Conservation (phyloP, 2,329 filamentous ascomycete species). For the Talaromyces verruculosus region DNA sequence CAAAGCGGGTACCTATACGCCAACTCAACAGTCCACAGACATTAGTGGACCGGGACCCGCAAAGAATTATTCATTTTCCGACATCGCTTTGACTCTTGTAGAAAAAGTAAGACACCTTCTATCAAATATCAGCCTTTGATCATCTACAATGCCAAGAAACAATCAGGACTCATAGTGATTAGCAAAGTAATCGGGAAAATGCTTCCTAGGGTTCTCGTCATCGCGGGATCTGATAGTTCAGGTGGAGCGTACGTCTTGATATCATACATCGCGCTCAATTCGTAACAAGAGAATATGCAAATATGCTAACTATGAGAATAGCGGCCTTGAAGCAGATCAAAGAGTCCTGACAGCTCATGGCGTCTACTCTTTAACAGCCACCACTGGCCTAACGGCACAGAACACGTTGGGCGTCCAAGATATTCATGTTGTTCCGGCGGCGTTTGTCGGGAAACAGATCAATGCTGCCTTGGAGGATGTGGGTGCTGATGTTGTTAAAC, state of each 20-base stretch:
- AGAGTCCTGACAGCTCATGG: constrained; percentile 90
- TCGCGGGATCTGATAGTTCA: constrained; percentile 87
- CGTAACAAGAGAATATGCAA: neutral
- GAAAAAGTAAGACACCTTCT: neutral
- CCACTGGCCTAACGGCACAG: constrained; percentile 92
- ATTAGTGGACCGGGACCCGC: neutral
- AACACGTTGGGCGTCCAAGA: constrained; percentile 82
- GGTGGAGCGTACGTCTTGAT: constrained; percentile 73
- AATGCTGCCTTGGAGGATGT: constrained; percentile 81
- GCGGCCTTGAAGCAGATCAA: constrained; percentile 92
- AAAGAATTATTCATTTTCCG: neutral
- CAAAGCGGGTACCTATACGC: neutral
- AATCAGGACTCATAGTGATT: neutral
- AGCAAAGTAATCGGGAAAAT: constrained; percentile 25
- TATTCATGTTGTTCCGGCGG: constrained; percentile 74
- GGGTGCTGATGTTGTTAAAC: constrained; percentile 86
- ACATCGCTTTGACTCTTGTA: constrained; percentile 6
- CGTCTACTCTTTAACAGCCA: constrained; percentile 94
- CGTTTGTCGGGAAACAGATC: constrained; percentile 81
- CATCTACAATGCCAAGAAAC: neutral
- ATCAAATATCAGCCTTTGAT: neutral
- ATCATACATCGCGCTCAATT: neutral
- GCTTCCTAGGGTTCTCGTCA: constrained; percentile 65
- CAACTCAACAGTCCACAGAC: neutral
- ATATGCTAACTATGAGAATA: constrained; percentile 40